phyloP scores from a whole-genome alignment of 805 yeast species.

The Wickerhamomyces strasburgensis region DNA sequence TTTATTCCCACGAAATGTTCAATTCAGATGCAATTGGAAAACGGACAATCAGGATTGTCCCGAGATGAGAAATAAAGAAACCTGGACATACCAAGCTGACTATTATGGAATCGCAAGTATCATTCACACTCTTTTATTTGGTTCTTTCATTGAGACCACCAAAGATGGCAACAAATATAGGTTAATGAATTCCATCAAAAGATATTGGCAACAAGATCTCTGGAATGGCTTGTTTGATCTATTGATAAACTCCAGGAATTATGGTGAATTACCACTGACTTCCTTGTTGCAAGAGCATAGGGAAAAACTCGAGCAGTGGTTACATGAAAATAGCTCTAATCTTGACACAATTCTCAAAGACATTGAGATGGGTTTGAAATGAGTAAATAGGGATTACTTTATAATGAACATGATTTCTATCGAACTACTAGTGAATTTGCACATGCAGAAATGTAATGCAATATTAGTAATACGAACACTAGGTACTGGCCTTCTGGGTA shows the following conservation, averaged over 20 bases:
- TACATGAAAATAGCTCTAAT: conserved; percentile 19
- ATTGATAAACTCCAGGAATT: conserved; percentile 52
- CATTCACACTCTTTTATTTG: conserved; percentile 69
- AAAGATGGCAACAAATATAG: conserved; percentile 28
- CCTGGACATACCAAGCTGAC: conserved; percentile 81
- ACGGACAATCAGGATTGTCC: conserved; percentile 68
- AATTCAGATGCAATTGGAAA: conserved; percentile 57
- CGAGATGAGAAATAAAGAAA: conserved; percentile 51
- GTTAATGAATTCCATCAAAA: conserved; percentile 46
- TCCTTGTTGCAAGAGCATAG: conserved; percentile 32
- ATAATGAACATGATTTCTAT: no score
- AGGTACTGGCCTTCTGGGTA: no score
- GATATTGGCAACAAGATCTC: conserved; percentile 70
- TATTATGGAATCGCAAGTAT: conserved; percentile 78
- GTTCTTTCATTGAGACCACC: conserved; percentile 49
- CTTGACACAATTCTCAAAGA: conserved; percentile 31
- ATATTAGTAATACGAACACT: no score
- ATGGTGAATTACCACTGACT: conserved; percentile 37
- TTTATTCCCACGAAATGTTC: conserved; percentile 43
- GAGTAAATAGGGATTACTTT: background rate
- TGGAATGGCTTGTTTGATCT: conserved; percentile 67
- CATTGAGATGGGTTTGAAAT: conserved; percentile 30
- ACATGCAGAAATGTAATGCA: no score
- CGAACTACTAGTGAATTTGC: no score
- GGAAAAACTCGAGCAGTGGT: conserved; percentile 37